These are phyloP conservation scores for Bryoerythrophyllum caledonicum DNA, from an alignment of 225 moss, liverwort and hornwort genomes.

Conservation along the genomic window DNA sequence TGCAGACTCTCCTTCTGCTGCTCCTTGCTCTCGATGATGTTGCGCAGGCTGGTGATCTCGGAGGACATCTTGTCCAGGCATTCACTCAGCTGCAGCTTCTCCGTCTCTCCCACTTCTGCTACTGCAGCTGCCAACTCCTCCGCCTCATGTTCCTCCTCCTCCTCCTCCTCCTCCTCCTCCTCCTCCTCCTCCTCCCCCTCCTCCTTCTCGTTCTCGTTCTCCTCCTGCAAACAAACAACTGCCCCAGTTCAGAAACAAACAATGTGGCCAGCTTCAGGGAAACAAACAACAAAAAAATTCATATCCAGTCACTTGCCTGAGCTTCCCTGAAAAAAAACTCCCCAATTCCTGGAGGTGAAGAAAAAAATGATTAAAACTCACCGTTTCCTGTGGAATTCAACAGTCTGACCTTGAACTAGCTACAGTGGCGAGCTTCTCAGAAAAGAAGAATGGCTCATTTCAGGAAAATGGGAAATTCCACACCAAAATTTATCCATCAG, in stretches of 20 bases:
- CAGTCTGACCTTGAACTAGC: background rate
- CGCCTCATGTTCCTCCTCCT: slow-evolving; percentile 2
- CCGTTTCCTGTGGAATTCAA: background rate
- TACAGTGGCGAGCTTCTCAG: background rate
- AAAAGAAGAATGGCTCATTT: too few species aligned
- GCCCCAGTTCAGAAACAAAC: background rate
- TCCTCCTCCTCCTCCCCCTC: slow-evolving; percentile 11
- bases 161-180: slow-evolving; percentile 16
- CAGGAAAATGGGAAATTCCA: too few species aligned
- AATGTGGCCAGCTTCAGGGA: too few species aligned
- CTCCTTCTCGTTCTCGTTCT: slow-evolving; percentile 11
- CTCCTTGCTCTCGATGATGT: slow-evolving; percentile 66
- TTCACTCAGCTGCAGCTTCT: slow-evolving; percentile 85
- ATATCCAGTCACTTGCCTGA: too few species aligned
- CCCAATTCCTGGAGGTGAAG: too few species aligned
- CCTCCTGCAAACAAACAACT: slow-evolving; percentile 11
- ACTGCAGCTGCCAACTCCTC: background rate
- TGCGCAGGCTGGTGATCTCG: slow-evolving; percentile 68
- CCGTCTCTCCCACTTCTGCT: slow-evolving; percentile 39
- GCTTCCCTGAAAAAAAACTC: background rate
- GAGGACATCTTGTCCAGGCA: slow-evolving; percentile 83
- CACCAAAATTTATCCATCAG: too few species aligned
- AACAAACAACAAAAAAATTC: too few species aligned
- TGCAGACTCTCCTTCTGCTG: slow-evolving; percentile 80
- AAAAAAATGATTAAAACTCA: background rate